Base-by-base conservation (phyloP, 768 basidiomycete species). In the Russula virescens region DNA sequence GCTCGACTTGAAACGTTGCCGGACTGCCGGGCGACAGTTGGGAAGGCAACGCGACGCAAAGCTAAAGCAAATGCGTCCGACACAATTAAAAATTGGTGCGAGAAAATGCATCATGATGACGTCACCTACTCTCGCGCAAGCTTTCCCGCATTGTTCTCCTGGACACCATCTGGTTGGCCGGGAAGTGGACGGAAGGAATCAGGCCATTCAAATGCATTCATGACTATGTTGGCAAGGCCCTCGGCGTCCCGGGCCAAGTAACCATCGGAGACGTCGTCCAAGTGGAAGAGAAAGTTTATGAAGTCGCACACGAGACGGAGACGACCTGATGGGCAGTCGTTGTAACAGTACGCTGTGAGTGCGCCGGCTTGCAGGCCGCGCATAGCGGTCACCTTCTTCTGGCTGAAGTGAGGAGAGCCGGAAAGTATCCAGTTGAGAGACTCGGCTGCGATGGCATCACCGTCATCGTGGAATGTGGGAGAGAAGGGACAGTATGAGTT, bases 231-330 rank as follows among this genome's bases (percentile, higher is more conserved):
- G 28, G 83, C 85, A 19, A 84, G 80, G 34, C 75, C 75, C 54
- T 72, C 74, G 23, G 87, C 84, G 21, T 83, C 81, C 40, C 77
- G 75, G 67, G 84, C 80, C 69, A 87, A 83, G 85, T 90, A 87
- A 66, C 88, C 86, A 68, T 91, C 89, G 23, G 88, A 89, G 62
- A 91, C 78, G 70, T 91, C 84, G 76, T 91, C 88, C 62, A 89
- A 79, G 70, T 88, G 86, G 76, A 91, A 91, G 55, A 91, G 81
- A 71, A 83, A 90, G 66, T 82, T 87, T 69, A 89, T 77, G 73
- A 87, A 91, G 73, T 91, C 89, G 71, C 84, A 84, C 78, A 83
- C 85, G 53, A 85, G 82, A 47, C 87, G 81, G 52, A 91, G 78
- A 69, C 87, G 83, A 8, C 79, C 78, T 69, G 78, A 82, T 18